phyloP scores from a whole-genome alignment of 306 rosid genomes.

The Vigna unguiculata region DNA sequence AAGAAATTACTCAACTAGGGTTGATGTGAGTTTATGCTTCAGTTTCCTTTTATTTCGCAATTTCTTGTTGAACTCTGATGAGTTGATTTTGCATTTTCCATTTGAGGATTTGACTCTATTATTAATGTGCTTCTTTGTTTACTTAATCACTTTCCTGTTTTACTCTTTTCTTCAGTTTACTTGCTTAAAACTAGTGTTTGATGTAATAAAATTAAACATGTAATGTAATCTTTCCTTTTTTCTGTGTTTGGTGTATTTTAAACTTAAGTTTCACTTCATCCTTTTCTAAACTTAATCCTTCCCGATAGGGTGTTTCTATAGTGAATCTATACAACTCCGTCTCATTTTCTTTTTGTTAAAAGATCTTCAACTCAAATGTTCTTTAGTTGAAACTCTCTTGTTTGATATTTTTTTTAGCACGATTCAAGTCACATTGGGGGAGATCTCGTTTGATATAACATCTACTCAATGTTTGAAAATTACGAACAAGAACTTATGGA shows the following conservation, averaged over 20 bases:
- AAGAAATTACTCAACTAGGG: constrained; percentile 25
- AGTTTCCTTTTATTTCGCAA: constrained; percentile 23
- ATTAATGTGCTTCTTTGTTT: not conserved
- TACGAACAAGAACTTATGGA: not conserved
- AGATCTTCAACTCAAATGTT: not conserved
- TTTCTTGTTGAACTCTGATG: not conserved
- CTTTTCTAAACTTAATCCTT: not conserved
- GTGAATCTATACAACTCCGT: constrained; percentile 15
- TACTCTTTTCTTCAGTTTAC: constrained; percentile 15
- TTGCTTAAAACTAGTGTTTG: constrained; percentile 26
- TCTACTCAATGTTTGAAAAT: not conserved
- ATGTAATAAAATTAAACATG: not conserved
- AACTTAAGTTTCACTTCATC: not conserved
- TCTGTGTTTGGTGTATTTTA: constrained; percentile 9
- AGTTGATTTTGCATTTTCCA: constrained; percentile 32
- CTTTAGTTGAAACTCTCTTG: constrained; percentile 19
- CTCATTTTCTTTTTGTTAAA: not conserved
- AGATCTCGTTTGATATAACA: not conserved
- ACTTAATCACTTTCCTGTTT: constrained; percentile 36
- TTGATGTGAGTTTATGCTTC: constrained; percentile 49
- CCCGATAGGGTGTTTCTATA: not conserved
- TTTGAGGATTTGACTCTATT: constrained; percentile 14
- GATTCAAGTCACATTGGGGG: not conserved
- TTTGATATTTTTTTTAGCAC: constrained; percentile 5
- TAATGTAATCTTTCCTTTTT: constrained; percentile 36